Percentiles rank a stretch among this genome's conserved stretches.
These are phyloP conservation scores for Geranium rotundifolium DNA, from an alignment of 345 rosid genomes.

Conservation along the genomic window DNA sequence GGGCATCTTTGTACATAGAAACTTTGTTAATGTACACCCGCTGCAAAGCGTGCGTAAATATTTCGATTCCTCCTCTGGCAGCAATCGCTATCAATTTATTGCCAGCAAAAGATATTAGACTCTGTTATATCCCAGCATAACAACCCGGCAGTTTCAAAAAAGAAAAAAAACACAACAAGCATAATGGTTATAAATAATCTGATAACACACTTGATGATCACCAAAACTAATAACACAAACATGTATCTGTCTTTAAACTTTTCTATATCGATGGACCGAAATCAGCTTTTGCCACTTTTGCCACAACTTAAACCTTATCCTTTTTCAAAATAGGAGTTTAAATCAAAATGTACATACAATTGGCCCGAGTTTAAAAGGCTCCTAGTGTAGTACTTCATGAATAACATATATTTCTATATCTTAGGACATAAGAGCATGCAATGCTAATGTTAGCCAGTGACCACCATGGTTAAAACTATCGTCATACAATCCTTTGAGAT, in stretches of 20 bases:
- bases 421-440: too few relatives aligned
- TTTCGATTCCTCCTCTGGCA: slow-evolving; percentile 76
- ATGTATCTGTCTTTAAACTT: neutral
- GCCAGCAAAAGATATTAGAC: neutral
- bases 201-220: neutral
- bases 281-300: neutral
- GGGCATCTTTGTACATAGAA: slow-evolving; percentile 59
- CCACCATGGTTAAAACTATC: too few relatives aligned
- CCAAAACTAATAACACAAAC: neutral
- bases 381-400: too few relatives aligned
- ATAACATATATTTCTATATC: too few relatives aligned
- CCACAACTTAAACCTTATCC: too few relatives aligned
- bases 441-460: too few relatives aligned
- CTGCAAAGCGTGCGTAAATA: slow-evolving; percentile 6
- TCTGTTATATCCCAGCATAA: neutral
- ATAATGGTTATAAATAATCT: neutral
- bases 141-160: neutral
- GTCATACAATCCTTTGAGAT: too few relatives aligned
- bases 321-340: too few relatives aligned
- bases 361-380: too few relatives aligned
- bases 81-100: slow-evolving; percentile 43
- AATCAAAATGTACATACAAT: too few relatives aligned
- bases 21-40: slow-evolving; percentile 62
- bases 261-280: neutral
- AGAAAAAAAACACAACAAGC: neutral